Conservation (phyloP, 106 monocot genomes). For the Allium fistulosum region DNA sequence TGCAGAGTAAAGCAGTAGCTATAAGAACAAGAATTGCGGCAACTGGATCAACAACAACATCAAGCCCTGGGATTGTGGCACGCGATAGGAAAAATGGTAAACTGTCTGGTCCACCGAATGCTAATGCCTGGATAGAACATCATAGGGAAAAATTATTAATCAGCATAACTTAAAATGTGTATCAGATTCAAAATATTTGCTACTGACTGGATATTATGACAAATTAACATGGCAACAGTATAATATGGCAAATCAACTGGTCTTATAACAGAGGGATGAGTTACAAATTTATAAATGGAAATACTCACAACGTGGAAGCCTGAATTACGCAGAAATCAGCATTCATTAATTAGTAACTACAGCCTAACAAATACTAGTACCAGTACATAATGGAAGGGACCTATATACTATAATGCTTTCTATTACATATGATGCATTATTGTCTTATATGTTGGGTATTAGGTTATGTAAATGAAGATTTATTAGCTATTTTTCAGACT, state of each 20-base stretch:
- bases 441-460: neutral
- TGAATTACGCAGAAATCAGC: too few species aligned
- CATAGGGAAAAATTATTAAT: neutral
- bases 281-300: too few species aligned
- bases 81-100: constrained; percentile 70
- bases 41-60: constrained; percentile 83
- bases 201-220: neutral
- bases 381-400: too few species aligned
- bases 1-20: constrained; percentile 72
- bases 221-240: neutral
- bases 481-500: neutral
- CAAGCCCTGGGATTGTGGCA: constrained; percentile 54
- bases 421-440: neutral
- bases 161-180: neutral
- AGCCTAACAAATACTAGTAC: too few species aligned
- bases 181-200: neutral
- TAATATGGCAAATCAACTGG: neutral
- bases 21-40: constrained; percentile 72
- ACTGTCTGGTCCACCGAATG: constrained; percentile 86
- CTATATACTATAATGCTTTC: too few species aligned
- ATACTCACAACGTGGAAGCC: too few species aligned
- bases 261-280: neutral
- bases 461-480: neutral
- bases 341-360: too few species aligned
- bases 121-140: constrained; percentile 52